These are phyloP conservation scores for Microcos paniculata DNA, from an alignment of 345 rosid species.

Conservation along the genomic window DNA sequence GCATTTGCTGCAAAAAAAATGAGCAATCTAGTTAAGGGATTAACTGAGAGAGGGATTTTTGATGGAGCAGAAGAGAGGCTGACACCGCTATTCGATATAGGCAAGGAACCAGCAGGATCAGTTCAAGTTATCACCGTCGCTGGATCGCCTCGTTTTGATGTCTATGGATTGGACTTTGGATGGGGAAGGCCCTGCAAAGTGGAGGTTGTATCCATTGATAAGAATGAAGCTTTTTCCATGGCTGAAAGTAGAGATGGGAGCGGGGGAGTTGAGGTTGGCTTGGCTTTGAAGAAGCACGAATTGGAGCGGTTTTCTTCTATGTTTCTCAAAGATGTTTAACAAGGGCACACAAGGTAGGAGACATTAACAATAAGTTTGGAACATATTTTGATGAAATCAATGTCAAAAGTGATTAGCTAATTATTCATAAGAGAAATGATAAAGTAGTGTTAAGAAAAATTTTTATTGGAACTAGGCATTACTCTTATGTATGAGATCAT, in stretches of 20 bases:
- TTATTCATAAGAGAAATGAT: too few relatives aligned
- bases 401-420: not conserved
- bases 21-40: not conserved
- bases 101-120: not conserved
- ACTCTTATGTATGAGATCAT: too few relatives aligned
- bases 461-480: too few relatives aligned
- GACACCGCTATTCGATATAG: not conserved
- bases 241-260: conserved; percentile 22
- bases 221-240: conserved; percentile 18
- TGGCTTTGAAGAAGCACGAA: conserved; percentile 24
- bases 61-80: not conserved
- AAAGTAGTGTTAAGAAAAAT: too few relatives aligned
- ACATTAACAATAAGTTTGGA: not conserved
- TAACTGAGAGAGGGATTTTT: not conserved
- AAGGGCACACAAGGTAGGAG: not conserved
- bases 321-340: conserved; percentile 10
- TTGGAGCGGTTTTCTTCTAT: conserved; percentile 14
- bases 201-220: conserved; percentile 24
- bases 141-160: conserved; percentile 17
- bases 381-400: not conserved
- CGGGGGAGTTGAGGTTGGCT: conserved; percentile 28
- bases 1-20: not conserved
- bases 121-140: not conserved
- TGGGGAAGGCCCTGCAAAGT: conserved; percentile 34
- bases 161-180: conserved; percentile 27